Percentiles rank a stretch among this genome's conserved stretches.
Evolutionary conservation across 257 asterid species (phyloP).

Genomic region (Fraxinus americana): DNA sequence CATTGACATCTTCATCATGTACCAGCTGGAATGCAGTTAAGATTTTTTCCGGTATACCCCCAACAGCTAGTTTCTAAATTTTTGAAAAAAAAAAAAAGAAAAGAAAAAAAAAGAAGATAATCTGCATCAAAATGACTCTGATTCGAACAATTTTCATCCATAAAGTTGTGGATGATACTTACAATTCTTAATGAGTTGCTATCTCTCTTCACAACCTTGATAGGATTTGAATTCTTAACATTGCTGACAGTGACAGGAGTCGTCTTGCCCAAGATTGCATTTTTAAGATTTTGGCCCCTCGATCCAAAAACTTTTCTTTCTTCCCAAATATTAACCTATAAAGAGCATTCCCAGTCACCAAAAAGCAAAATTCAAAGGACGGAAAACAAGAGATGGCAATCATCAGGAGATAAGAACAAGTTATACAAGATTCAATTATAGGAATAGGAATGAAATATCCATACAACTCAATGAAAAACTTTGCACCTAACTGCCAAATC

Average conservation of each 20-base stretch:
- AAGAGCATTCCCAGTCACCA: conserved; percentile 12
- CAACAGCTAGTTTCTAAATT: conserved; percentile 84
- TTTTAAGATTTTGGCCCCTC: conserved; percentile 82
- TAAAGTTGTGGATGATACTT: conserved; percentile 35
- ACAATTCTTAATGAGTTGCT: conserved; percentile 76
- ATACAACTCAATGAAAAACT: conserved; percentile 4
- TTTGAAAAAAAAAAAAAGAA: too few species aligned
- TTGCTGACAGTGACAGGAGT: conserved; percentile 47
- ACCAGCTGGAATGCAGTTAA: conserved; percentile 73
- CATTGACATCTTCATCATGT: conserved; percentile 67
- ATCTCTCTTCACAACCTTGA: conserved; percentile 85
- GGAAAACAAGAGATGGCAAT: conserved; percentile 13
- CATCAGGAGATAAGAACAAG: background rate
- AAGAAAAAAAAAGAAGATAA: conserved; percentile 14
- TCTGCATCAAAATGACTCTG: conserved; percentile 18
- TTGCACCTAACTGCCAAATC: conserved; percentile 12
- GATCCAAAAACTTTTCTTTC: conserved; percentile 97
- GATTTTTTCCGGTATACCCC: conserved; percentile 79
- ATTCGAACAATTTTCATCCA: conserved; percentile 16
- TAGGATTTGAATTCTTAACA: conserved; percentile 61
- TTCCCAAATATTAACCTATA: conserved; percentile 90
- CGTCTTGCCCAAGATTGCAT: conserved; percentile 66
- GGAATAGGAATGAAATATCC: conserved; percentile 7
- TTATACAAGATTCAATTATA: conserved; percentile 9
- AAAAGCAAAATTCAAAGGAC: conserved; percentile 5